Conservation (phyloP, 306 rosid genomes). For the Canavalia gladiata region DNA sequence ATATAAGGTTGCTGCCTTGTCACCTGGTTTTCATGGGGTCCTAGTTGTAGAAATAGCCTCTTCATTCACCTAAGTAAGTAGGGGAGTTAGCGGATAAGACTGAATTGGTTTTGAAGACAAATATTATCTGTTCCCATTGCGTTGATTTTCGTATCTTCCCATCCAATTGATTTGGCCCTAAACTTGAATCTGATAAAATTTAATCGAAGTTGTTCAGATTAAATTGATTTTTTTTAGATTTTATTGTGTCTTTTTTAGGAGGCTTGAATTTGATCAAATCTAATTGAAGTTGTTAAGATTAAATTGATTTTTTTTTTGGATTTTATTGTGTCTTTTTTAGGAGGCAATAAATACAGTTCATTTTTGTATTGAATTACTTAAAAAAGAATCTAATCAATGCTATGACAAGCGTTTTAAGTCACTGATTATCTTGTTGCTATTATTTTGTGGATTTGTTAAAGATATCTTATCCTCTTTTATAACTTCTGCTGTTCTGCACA, state of each 20-base stretch:
- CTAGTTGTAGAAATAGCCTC: neutral
- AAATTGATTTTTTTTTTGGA: too few species aligned
- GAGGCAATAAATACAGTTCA: neutral
- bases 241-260: too few species aligned
- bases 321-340: neutral
- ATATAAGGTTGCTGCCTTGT: conserved; percentile 7
- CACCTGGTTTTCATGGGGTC: conserved; percentile 10
- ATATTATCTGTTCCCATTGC: too few species aligned
- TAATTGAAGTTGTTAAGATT: too few species aligned
- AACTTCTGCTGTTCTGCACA: neutral
- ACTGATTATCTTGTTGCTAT: neutral
- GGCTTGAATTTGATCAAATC: too few species aligned
- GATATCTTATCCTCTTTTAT: neutral
- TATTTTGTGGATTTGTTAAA: neutral
- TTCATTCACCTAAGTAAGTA: neutral
- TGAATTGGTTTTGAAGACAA: too few species aligned
- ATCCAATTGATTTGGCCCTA: too few species aligned
- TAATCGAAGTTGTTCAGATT: too few species aligned
- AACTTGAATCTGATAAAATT: too few species aligned
- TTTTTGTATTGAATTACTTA: neutral
- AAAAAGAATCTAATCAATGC: neutral
- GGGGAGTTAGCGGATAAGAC: neutral
- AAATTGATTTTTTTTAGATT: too few species aligned
- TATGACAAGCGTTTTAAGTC: neutral
- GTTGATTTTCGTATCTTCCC: too few species aligned